phyloP scores from a whole-genome alignment of 495 filamentous ascomycete species.

The Xylaria curta region DNA sequence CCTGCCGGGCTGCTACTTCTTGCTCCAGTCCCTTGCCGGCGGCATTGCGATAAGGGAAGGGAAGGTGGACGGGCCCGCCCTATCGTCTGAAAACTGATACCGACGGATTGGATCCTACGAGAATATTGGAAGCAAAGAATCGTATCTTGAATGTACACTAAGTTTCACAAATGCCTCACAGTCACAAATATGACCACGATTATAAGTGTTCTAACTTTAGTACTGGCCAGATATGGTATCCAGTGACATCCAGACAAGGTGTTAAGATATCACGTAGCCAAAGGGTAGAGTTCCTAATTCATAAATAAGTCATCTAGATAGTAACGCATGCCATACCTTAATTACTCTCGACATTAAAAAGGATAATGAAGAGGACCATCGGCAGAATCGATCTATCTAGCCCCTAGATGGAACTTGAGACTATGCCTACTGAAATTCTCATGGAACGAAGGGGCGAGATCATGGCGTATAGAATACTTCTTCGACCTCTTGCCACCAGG shows the following conservation, averaged over 20 bases:
- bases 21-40: no score
- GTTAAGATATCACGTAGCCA: neutral
- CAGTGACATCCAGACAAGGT: neutral
- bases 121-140: neutral
- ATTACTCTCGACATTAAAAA: constrained; percentile 3
- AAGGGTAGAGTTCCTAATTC: neutral
- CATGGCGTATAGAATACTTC: constrained; percentile 72
- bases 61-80: constrained; percentile 5
- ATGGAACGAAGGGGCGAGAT: constrained; percentile 12
- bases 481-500: constrained; percentile 75
- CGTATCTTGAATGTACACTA: neutral
- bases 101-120: neutral
- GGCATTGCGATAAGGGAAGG: neutral
- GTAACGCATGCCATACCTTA: neutral
- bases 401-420: neutral
- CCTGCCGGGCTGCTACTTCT: no score
- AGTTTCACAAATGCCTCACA: neutral
- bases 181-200: neutral
- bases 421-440: neutral
- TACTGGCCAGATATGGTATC: neutral
- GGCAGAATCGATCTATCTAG: neutral
- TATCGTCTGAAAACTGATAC: neutral
- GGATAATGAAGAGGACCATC: neutral
- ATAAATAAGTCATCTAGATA: neutral
- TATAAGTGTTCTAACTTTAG: neutral